A percentile compares a stretch with the other conserved stretches of the same genome.
phyloP scores from a whole-genome alignment of 139 green algal species.

The Cymbomonas tetramitiformis region DNA sequence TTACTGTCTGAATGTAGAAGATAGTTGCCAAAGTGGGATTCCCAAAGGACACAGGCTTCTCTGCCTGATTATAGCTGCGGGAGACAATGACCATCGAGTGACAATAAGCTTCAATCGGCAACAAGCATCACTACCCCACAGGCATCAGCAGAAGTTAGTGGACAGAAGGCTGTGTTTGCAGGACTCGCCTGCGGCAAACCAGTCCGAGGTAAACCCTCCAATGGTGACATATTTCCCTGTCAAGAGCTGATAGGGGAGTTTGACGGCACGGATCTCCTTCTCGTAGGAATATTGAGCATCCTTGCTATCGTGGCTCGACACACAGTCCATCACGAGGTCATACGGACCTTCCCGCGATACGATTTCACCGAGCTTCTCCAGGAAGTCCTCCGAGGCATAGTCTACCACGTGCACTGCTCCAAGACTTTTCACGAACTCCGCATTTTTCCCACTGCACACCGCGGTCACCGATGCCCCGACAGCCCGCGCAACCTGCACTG shows the following conservation, averaged over 20 bases:
- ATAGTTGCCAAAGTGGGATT: too few relatives aligned
- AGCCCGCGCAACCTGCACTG: neutral
- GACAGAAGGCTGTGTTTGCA: too few relatives aligned
- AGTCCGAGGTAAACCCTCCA: neutral
- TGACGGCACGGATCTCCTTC: neutral
- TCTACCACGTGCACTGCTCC: constrained; percentile 5
- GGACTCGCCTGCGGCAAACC: too few relatives aligned
- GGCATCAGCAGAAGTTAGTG: too few relatives aligned
- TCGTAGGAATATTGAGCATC: constrained; percentile 8
- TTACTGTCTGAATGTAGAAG: too few relatives aligned
- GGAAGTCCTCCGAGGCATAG: neutral
- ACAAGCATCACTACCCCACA: too few relatives aligned
- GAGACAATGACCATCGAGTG: too few relatives aligned
- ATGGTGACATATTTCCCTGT: constrained; percentile 6
- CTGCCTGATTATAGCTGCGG: too few relatives aligned
- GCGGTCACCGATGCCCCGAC: neutral
- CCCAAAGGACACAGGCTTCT: too few relatives aligned
- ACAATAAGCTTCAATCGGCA: too few relatives aligned
- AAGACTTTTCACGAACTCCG: neutral
- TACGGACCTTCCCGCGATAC: too few relatives aligned
- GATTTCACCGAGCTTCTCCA: neutral
- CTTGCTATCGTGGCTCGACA: constrained; percentile 6
- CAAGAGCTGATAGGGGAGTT: too few relatives aligned
- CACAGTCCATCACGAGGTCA: constrained; percentile 13
- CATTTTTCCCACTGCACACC: constrained; percentile 5